Evolutionary conservation across 2,329 filamentous ascomycete genomes (phyloP).

Genomic region (Fusarium zealandicum): DNA sequence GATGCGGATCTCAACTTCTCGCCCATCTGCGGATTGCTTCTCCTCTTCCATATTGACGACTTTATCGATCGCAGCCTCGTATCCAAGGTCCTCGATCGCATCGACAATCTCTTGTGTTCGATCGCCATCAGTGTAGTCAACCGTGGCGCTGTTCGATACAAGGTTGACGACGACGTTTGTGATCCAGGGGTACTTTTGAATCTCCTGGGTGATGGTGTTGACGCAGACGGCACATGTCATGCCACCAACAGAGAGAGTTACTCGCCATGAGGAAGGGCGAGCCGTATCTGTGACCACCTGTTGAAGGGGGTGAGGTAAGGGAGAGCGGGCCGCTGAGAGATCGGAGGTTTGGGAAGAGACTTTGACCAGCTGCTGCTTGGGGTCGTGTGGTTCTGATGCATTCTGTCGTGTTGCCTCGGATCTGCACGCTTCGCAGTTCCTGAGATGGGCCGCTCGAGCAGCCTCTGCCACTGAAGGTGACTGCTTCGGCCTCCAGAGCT

Average conservation of each 20-base stretch:
- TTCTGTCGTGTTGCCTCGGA: constrained; percentile 11
- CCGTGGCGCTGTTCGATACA: constrained; percentile 69
- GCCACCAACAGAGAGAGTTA: constrained; percentile 67
- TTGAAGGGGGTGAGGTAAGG: constrained; percentile 31
- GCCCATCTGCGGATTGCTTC: constrained; percentile 49
- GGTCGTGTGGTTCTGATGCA: background rate
- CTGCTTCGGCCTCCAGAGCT: constrained; percentile 41
- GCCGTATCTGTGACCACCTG: constrained; percentile 28
- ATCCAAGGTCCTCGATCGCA: constrained; percentile 69
- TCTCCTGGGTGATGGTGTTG: constrained; percentile 66
- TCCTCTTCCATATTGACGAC: constrained; percentile 53
- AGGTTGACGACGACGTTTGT: constrained; percentile 67
- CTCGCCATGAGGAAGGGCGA: constrained; percentile 51
- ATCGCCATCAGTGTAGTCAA: constrained; percentile 58
- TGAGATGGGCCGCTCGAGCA: constrained; percentile 45
- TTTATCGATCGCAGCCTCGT: constrained; percentile 66
- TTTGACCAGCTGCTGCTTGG: constrained; percentile 16
- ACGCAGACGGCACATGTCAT: constrained; percentile 78
- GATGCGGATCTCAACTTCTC: constrained; percentile 70
- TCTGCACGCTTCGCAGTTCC: constrained; percentile 50
- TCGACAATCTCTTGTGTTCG: constrained; percentile 49
- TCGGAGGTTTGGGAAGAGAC: constrained; percentile 17
- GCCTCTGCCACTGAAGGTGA: constrained; percentile 36
- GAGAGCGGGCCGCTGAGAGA: constrained; percentile 9
- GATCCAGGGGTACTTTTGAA: constrained; percentile 65